Evolutionary conservation across 768 basidiomycete genomes (phyloP).

Genomic region (Hypholoma fasciculare): DNA sequence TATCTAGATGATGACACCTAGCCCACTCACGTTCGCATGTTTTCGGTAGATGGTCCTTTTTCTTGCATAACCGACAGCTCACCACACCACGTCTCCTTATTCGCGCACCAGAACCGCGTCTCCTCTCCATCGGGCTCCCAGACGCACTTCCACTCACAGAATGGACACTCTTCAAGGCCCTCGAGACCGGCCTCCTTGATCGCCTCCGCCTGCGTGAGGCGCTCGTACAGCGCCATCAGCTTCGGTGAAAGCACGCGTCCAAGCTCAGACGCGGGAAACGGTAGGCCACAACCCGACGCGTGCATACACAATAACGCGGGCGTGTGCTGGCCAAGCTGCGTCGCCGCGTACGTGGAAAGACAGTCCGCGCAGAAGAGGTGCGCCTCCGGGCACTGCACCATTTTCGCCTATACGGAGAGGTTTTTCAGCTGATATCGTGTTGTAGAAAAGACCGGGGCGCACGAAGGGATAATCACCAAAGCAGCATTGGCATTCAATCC

Average conservation of each 20-base stretch:
- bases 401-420: slow-evolving; percentile 41
- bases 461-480: slow-evolving; percentile 75
- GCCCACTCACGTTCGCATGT: slow-evolving; percentile 62
- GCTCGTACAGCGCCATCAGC: slow-evolving; percentile 68
- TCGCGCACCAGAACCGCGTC: background rate
- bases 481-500: slow-evolving; percentile 89
- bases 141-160: slow-evolving; percentile 54
- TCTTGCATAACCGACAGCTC: background rate
- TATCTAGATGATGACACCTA: background rate
- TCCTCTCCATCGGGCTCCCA: background rate
- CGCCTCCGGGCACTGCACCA: slow-evolving; percentile 88
- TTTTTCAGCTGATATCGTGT: background rate
- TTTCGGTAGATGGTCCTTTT: slow-evolving; percentile 64
- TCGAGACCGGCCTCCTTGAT: slow-evolving; percentile 78
- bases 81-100: background rate
- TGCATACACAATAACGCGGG: slow-evolving; percentile 80
- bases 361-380: slow-evolving; percentile 86
- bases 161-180: slow-evolving; percentile 86
- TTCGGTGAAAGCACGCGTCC: slow-evolving; percentile 65
- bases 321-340: slow-evolving; percentile 63
- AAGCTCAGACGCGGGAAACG: slow-evolving; percentile 72
- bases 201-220: slow-evolving; percentile 76
- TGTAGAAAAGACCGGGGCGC: slow-evolving; percentile 22
- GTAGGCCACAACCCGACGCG: slow-evolving; percentile 65
- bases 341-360: slow-evolving; percentile 67